phyloP scores from a whole-genome alignment of 1,284 basidiomycete species.

The Puccinia coronata region DNA sequence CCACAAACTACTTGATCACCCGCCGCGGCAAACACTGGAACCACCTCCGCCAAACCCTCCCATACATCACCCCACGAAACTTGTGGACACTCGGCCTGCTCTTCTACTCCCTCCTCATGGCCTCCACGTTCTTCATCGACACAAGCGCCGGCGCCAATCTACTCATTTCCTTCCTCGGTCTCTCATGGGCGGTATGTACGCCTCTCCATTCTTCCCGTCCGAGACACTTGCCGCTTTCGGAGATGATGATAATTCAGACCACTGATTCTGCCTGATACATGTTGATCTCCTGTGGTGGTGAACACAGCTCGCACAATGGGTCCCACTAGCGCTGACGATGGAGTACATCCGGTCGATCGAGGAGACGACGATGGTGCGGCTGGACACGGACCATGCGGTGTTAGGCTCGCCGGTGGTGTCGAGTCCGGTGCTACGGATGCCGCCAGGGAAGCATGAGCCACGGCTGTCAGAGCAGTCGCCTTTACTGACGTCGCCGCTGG shows the following conservation, averaged over 20 bases:
- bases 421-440: background rate
- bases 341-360: constrained; percentile 42
- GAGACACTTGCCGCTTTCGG: too few species aligned
- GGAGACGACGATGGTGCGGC: constrained; percentile 12
- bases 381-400: background rate
- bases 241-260: background rate
- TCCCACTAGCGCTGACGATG: constrained; percentile 35
- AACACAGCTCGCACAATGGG: constrained; percentile 38
- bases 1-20: constrained; percentile 8
- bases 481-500: background rate
- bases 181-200: too few species aligned
- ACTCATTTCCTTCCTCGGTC: constrained; percentile 21
- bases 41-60: too few species aligned
- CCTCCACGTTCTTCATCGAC: constrained; percentile 33
- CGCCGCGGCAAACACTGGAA: too few species aligned
- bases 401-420: background rate
- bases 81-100: too few species aligned
- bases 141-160: constrained; percentile 11
- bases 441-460: background rate
- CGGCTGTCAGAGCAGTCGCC: constrained; percentile 4
- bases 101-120: too few species aligned
- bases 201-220: background rate
- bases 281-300: background rate
- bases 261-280: background rate
- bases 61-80: constrained; percentile 31